Conservation (phyloP, 202 grass and related monocot species). For the Eragrostis tef region DNA sequence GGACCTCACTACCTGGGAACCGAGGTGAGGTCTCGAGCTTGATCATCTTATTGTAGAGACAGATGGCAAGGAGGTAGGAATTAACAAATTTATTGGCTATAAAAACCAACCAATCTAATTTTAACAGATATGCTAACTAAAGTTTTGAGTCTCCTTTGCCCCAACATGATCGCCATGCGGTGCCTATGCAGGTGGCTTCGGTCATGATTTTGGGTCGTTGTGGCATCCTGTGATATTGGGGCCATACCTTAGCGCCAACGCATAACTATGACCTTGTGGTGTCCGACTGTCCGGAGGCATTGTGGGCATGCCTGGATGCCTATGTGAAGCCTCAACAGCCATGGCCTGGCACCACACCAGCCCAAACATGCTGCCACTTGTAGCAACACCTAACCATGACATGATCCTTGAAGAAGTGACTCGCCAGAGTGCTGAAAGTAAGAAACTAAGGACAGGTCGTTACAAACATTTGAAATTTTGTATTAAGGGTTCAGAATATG, state of each 20-base stretch:
- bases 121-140: background rate
- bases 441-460: background rate
- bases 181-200: background rate
- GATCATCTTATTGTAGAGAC: background rate
- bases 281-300: background rate
- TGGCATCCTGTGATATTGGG: background rate
- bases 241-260: background rate
- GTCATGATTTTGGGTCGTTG: background rate
- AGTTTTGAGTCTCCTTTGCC: background rate
- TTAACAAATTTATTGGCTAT: background rate
- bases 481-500: too few relatives aligned
- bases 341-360: background rate
- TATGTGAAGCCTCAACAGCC: background rate
- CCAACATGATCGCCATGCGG: background rate
- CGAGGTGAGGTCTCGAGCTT: background rate
- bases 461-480: too few relatives aligned
- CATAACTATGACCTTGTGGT: background rate
- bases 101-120: background rate
- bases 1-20: background rate
- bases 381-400: background rate
- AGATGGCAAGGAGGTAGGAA: background rate
- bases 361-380: background rate
- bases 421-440: background rate
- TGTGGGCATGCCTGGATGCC: background rate
- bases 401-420: background rate